phyloP scores from a whole-genome alignment of 2,329 filamentous ascomycete species.

The Alternaria sp. region DNA sequence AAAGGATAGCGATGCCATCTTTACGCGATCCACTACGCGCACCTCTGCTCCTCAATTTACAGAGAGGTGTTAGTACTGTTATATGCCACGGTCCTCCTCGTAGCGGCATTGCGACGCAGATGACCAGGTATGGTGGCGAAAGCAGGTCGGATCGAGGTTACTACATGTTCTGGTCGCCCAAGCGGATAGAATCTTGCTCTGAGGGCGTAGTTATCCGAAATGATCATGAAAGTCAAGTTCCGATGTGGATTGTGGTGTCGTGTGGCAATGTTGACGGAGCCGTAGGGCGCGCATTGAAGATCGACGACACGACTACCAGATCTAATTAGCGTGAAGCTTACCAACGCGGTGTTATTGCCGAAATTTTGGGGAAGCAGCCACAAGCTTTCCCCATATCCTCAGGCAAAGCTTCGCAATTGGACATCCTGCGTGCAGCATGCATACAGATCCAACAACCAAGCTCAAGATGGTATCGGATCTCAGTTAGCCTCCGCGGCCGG shows the following conservation, averaged over 20 bases:
- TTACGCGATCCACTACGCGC: not conserved
- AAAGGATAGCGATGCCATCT: not conserved
- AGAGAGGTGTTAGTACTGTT: not conserved
- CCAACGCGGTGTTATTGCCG: conserved; percentile 10
- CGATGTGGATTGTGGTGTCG: not conserved
- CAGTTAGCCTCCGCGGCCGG: conserved; percentile 32
- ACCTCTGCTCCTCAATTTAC: not conserved
- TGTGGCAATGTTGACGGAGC: not conserved
- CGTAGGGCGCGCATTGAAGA: not conserved
- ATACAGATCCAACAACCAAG: not conserved
- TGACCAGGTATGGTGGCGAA: not conserved
- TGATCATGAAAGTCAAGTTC: not conserved
- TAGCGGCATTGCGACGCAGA: not conserved
- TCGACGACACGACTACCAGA: not conserved
- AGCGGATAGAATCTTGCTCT: no score
- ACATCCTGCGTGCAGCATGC: not conserved
- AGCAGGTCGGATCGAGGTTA: not conserved
- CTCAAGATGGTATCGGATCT: not conserved
- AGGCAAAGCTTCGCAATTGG: conserved; percentile 2
- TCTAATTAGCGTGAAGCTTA: not conserved
- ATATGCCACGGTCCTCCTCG: not conserved
- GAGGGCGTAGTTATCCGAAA: rapidly evolving
- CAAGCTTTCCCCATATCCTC: not conserved
- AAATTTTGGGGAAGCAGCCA: conserved; percentile 1
- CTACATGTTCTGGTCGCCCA: not conserved